Percentiles rank a stretch among this genome's conserved stretches.
phyloP scores from a whole-genome alignment of 768 basidiomycete species.

The Leucosporidium creatinivorum region DNA sequence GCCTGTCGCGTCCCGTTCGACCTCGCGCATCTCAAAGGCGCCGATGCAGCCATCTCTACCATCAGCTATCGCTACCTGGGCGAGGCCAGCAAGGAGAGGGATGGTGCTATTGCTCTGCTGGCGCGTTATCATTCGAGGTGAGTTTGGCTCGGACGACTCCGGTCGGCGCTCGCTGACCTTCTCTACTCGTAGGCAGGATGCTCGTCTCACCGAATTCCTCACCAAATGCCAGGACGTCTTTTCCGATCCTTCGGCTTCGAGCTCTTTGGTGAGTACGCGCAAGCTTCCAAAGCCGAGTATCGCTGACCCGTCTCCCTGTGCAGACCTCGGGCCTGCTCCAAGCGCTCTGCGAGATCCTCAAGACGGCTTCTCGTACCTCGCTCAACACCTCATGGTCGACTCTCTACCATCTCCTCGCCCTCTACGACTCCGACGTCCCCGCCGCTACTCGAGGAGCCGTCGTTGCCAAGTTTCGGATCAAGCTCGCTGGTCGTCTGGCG shows the following conservation, averaged over 20 bases:
- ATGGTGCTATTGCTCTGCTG: slow-evolving; percentile 71
- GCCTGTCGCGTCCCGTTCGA: slow-evolving; percentile 92
- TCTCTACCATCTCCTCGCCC: slow-evolving; percentile 48
- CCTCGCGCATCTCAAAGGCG: slow-evolving; percentile 48
- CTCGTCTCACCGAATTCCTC: not conserved
- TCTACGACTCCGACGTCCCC: slow-evolving; percentile 5
- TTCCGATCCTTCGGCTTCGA: not conserved
- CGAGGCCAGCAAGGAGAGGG: slow-evolving; percentile 73
- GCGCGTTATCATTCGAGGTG: slow-evolving; percentile 63
- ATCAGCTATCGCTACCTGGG: slow-evolving; percentile 46
- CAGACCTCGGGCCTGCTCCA: slow-evolving; percentile 65
- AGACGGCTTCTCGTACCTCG: slow-evolving; percentile 47
- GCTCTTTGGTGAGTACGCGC: not conserved
- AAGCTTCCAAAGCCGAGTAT: not conserved
- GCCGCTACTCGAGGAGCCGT: slow-evolving; percentile 9
- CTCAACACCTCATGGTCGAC: slow-evolving; percentile 13
- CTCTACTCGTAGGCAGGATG: slow-evolving; percentile 8
- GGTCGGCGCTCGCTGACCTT: slow-evolving; percentile 4
- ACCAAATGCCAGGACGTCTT: not conserved
- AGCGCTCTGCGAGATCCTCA: slow-evolving; percentile 62
- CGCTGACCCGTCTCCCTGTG: slow-evolving; percentile 36
- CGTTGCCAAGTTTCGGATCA: slow-evolving; percentile 61
- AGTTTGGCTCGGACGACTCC: slow-evolving; percentile 29
- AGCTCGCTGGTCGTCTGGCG: slow-evolving; percentile 59
- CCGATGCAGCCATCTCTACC: slow-evolving; percentile 40